Evolutionary conservation across 2,329 filamentous ascomycete species (phyloP), one percentile per base, ranked within the genome.

Genomic region (Colletotrichum ledebouriae): DNA sequence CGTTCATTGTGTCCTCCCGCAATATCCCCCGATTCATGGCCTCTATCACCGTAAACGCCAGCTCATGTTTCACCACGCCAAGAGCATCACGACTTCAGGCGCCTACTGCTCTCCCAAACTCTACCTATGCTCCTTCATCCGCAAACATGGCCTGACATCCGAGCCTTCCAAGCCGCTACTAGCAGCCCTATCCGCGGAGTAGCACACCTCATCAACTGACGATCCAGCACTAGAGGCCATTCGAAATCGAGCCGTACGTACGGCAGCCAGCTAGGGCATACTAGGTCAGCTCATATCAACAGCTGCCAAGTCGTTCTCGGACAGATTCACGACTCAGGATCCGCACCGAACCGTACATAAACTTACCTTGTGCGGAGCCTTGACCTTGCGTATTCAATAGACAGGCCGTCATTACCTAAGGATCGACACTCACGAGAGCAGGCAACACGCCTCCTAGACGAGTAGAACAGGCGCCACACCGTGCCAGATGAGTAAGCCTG

Each of bases 91-190:
- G n/a, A 17, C 17, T 7, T 47, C 12, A 17, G 22, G 29, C 49
- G 13, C 29, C 49, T 25, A n/a, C 49, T 17, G 49, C 42, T 34
- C 20, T 29, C 11, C 12, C 11, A 39, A 50, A 56, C 50, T 67
- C 63, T 20, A 56, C 17, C 42, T n/a, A 4, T 29, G 29, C 42
- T 34, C 42, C 34, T 57, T 37, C 56, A 29, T 65, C 57, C 42
- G 63, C 42, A 44, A 34, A 47, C 13, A 57, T 63, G 59, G 50
- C 50, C 63, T 57, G 63, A 67, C 57, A 44, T 52, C 2, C 34
- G 47, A 44, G 37, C 25, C 37, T 17, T 13, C n/a, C 44, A 46
- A 25, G 46, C 34, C 5, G 25, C 29, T 25, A n/a, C 47, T 61
- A 29, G 22, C 7, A 61, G 58, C 63, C 49, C 25, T 41, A 49